phyloP scores from a whole-genome alignment of 1,284 basidiomycete species.

The Cystobasidiaceae sp. region DNA sequence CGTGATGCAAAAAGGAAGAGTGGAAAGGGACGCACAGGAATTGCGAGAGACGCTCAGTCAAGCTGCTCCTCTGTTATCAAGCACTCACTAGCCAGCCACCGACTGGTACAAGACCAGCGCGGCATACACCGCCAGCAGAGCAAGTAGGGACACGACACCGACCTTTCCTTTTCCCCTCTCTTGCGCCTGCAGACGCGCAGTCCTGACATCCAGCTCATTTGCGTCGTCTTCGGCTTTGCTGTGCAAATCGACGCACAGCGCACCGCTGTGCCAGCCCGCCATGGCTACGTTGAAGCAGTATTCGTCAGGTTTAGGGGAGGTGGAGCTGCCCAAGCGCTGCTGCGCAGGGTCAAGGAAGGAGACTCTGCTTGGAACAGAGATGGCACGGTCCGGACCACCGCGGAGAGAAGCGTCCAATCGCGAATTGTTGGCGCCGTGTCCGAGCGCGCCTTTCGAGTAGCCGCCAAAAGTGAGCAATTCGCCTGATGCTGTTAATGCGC shows the following conservation, averaged over 20 bases:
- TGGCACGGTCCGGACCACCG: neutral
- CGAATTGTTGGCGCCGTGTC: slow-evolving; percentile 19
- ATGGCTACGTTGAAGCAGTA: slow-evolving; percentile 28
- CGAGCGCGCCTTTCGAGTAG: slow-evolving; percentile 16
- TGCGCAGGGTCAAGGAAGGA: slow-evolving; percentile 4
- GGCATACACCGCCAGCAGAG: too few species aligned
- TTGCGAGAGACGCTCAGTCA: too few species aligned
- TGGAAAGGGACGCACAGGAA: too few species aligned
- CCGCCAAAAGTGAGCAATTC: slow-evolving; percentile 77
- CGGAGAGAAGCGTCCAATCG: slow-evolving; percentile 2
- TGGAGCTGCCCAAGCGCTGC: neutral
- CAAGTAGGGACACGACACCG: too few species aligned
- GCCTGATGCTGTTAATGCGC: slow-evolving; percentile 71
- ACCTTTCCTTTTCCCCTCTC: slow-evolving; percentile 11
- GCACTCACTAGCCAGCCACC: too few species aligned
- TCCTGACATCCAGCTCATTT: neutral
- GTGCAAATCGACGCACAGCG: slow-evolving; percentile 14
- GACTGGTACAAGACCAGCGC: too few species aligned
- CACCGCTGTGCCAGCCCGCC: slow-evolving; percentile 22
- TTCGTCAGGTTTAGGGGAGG: slow-evolving; percentile 12
- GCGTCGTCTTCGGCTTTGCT: neutral
- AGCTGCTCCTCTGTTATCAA: too few species aligned
- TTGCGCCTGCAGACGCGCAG: neutral
- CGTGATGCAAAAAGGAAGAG: too few species aligned
- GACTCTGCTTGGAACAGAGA: neutral